These are phyloP conservation scores for Thalassiosira hispida DNA, from an alignment of 352 stramenopile genomes.

Conservation along the genomic window DNA sequence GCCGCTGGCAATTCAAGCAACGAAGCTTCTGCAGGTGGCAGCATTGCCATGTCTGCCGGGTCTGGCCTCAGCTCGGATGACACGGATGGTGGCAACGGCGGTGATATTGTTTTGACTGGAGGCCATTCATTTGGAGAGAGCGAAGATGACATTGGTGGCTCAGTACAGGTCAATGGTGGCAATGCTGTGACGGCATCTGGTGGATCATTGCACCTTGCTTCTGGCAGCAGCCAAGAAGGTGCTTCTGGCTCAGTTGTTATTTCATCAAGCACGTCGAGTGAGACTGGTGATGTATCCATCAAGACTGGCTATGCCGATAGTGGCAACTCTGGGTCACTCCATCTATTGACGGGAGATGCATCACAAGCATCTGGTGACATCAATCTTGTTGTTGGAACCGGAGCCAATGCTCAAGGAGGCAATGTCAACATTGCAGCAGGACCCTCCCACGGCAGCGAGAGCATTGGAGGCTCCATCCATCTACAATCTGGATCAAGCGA, in stretches of 20 bases:
- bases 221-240: conserved; percentile 35
- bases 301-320: conserved; percentile 84
- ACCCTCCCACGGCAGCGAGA: conserved; percentile 22
- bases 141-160: conserved; percentile 31
- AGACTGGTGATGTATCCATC: conserved; percentile 77
- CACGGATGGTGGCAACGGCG: conserved; percentile 28
- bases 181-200: conserved; percentile 26
- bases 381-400: conserved; percentile 80
- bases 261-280: conserved; percentile 80
- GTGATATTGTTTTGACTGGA: conserved; percentile 34
- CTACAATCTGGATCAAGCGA: conserved; percentile 40
- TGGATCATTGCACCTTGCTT: conserved; percentile 36
- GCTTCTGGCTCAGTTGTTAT: conserved; percentile 74
- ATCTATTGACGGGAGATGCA: conserved; percentile 84
- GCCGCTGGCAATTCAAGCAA: conserved; percentile 35
- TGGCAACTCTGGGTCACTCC: conserved; percentile 83
- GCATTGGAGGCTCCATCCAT: conserved; percentile 34
- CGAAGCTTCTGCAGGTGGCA: conserved; percentile 31
- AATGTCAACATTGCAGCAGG: conserved; percentile 49
- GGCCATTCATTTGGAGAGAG: conserved; percentile 30
- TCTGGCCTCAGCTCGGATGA: background rate
- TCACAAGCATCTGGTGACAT: conserved; percentile 85
- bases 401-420: conserved; percentile 27
- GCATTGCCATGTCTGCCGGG: conserved; percentile 21
- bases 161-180: conserved; percentile 31